phyloP scores from a whole-genome alignment of 352 stramenopile genomes.

The Globisporangium spiculum region DNA sequence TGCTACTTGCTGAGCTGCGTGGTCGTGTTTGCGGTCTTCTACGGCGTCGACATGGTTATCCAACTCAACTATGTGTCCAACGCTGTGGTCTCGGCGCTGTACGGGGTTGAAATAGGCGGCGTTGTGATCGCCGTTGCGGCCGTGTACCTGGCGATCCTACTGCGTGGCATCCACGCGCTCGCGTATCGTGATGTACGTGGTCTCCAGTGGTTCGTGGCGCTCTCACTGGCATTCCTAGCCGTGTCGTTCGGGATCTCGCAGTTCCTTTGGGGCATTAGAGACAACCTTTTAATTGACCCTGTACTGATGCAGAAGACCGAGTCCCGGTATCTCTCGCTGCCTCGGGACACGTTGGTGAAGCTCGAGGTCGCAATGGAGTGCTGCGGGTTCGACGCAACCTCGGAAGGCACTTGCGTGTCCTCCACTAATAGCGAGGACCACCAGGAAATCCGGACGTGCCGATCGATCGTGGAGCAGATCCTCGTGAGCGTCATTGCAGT shows the following conservation, averaged over 20 bases:
- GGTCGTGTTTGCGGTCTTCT: conserved; percentile 25
- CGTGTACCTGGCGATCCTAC: conserved; percentile 28
- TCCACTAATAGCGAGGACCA: neutral
- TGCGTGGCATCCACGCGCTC: conserved; percentile 28
- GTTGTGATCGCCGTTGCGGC: conserved; percentile 15
- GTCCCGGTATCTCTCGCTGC: conserved; percentile 27
- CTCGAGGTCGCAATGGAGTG: conserved; percentile 49
- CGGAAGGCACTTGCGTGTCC: conserved; percentile 33
- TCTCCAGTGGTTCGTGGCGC: conserved; percentile 30
- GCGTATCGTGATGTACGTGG: conserved; percentile 27
- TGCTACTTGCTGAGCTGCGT: conserved; percentile 29
- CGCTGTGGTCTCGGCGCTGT: conserved; percentile 29
- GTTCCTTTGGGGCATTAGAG: conserved; percentile 29
- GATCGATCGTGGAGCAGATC: conserved; percentile 13
- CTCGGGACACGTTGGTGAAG: conserved; percentile 19
- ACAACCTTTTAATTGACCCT: conserved; percentile 36
- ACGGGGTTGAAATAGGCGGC: conserved; percentile 38
- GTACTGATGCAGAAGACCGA: conserved; percentile 32
- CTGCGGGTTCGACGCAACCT: conserved; percentile 35
- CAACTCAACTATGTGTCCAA: conserved; percentile 36
- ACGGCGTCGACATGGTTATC: conserved; percentile 40
- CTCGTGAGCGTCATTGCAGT: conserved; percentile 1
- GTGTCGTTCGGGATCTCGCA: conserved; percentile 25
- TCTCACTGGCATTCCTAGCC: conserved; percentile 32
- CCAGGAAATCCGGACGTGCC: conserved; percentile 28